Conservation (phyloP, 495 filamentous ascomycete genomes). For the Hyaloscypha variabilis region DNA sequence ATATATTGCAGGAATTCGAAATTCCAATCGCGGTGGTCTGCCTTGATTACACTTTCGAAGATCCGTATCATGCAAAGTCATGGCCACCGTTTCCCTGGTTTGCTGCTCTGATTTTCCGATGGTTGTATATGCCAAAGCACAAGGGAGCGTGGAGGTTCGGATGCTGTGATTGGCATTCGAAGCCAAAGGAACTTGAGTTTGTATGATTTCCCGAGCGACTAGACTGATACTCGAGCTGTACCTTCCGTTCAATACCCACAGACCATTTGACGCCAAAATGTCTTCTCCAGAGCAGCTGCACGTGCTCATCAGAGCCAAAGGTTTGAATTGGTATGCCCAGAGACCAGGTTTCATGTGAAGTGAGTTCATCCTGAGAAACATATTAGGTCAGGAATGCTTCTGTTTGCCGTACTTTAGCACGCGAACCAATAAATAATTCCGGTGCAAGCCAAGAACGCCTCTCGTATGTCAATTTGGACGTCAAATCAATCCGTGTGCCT, state of each 20-base stretch:
- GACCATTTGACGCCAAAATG: too few relatives aligned
- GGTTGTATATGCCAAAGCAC: constrained; percentile 29
- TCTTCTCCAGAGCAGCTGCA: too few relatives aligned
- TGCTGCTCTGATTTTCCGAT: constrained; percentile 28
- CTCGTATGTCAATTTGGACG: too few relatives aligned
- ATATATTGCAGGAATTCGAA: constrained; percentile 13
- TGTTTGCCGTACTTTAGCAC: too few relatives aligned
- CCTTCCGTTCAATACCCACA: neutral
- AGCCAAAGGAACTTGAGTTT: constrained; percentile 38
- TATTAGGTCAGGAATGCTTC: too few relatives aligned
- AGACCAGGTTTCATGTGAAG: too few relatives aligned
- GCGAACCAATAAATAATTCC: too few relatives aligned
- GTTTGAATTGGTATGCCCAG: too few relatives aligned
- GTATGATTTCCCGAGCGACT: constrained; percentile 4
- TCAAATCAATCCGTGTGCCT: too few relatives aligned
- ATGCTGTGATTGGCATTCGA: constrained; percentile 39
- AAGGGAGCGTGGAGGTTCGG: constrained; percentile 45
- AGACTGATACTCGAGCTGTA: neutral
- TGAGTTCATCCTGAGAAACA: too few relatives aligned
- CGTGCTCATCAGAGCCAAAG: too few relatives aligned
- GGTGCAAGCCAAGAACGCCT: too few relatives aligned
- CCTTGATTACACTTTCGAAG: constrained; percentile 46
- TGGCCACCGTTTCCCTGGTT: constrained; percentile 42
- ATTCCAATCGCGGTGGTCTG: constrained; percentile 37
- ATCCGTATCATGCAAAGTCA: constrained; percentile 29